Conservation (phyloP, 2,329 filamentous ascomycete genomes). For the Aspergillus uvarum region DNA sequence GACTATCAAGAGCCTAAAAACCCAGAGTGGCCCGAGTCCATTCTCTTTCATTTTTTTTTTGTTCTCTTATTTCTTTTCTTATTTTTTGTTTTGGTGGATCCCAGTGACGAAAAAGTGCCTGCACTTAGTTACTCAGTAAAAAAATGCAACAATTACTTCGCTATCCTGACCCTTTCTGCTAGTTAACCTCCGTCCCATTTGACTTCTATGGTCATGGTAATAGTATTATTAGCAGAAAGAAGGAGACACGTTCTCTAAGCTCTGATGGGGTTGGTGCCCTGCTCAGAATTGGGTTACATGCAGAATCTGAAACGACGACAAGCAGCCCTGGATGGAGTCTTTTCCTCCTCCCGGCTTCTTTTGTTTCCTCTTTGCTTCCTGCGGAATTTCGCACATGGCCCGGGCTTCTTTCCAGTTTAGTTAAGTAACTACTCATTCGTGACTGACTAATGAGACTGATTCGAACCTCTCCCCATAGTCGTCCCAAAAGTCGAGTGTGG, state of each 20-base stretch:
- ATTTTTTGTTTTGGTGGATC: neutral
- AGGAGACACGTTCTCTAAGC: neutral
- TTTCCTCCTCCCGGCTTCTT: neutral
- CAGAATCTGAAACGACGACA: conserved; percentile 18
- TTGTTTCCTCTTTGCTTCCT: neutral
- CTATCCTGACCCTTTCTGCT: neutral
- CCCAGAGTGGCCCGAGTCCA: neutral
- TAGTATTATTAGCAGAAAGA: too few relatives aligned
- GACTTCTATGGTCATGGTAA: too few relatives aligned
- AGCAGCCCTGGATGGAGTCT: neutral
- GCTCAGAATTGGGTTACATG: conserved; percentile 11
- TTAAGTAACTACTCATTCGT: too few relatives aligned
- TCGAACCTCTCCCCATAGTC: too few relatives aligned
- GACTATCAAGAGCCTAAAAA: neutral
- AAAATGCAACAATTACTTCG: neutral
- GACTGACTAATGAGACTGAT: too few relatives aligned
- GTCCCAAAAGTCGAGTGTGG: neutral
- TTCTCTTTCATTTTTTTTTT: neutral
- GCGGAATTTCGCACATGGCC: neutral
- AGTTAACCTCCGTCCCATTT: too few relatives aligned
- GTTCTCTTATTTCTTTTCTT: neutral
- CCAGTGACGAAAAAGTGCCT: neutral
- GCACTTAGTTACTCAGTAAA: neutral
- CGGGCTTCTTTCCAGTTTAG: neutral
- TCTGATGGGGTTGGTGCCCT: neutral